Evolutionary conservation across 805 yeast species (phyloP).

Genomic region (Pichia rugopelliculosa): DNA sequence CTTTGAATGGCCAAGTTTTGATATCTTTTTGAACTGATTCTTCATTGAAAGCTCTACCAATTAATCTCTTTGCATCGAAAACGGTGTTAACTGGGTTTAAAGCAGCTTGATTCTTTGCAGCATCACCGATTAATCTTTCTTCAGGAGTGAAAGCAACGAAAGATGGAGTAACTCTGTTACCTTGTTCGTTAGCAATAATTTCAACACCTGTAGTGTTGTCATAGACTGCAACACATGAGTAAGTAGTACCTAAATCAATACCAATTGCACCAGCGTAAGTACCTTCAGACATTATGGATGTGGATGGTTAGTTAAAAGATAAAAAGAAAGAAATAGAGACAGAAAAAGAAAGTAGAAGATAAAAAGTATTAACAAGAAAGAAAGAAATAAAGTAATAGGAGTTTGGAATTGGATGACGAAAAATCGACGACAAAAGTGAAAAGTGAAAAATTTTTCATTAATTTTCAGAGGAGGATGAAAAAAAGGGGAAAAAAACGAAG

Average conservation of each 20-base stretch:
- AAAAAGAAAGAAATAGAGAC: not conserved
- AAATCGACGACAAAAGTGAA: not conserved
- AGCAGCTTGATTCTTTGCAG: slow-evolving; percentile 80
- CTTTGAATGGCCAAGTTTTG: slow-evolving; percentile 84
- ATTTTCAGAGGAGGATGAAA: not conserved
- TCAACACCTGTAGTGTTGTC: slow-evolving; percentile 58
- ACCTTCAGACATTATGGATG: slow-evolving; percentile 78
- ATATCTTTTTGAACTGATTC: slow-evolving; percentile 78
- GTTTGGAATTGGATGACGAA: not conserved
- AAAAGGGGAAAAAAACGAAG: not conserved
- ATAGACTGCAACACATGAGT: slow-evolving; percentile 73
- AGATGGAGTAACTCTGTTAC: slow-evolving; percentile 80
- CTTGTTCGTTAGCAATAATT: slow-evolving; percentile 77
- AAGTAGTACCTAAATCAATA: slow-evolving; percentile 93
- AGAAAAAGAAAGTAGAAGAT: not conserved
- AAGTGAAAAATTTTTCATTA: not conserved
- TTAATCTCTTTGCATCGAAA: slow-evolving; percentile 77
- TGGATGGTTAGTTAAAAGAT: not conserved
- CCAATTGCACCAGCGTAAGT: slow-evolving; percentile 99
- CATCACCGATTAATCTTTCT: slow-evolving; percentile 76
- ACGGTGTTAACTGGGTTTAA: slow-evolving; percentile 71
- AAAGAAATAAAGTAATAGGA: not conserved
- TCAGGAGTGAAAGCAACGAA: slow-evolving; percentile 74
- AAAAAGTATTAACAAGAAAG: not conserved
- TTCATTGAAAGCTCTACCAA: slow-evolving; percentile 72